Base-by-base conservation (phyloP, 2,329 filamentous ascomycete species). In the Xylariaceae sp. region DNA sequence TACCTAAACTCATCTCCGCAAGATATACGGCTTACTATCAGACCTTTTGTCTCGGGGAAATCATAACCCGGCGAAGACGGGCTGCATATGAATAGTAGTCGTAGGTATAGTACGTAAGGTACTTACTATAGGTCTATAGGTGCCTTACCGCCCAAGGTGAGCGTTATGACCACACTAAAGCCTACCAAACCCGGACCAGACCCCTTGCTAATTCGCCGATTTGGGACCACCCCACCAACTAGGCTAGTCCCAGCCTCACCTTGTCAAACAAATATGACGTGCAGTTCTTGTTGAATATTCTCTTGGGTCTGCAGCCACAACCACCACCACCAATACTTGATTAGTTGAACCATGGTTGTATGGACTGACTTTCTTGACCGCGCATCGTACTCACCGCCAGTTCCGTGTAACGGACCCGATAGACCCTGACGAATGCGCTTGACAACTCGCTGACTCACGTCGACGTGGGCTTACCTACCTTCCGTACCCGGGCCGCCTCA, bases 391-490 rank as follows among this genome's bases (percentile, higher is more conserved):
- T 53, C 47, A 61, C 57, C 53, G 57, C 53, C 43, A 55, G 44
- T 57, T 56, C 51, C 30, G 7, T 30, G 32, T 16, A 39, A 29
- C 42, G 45, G 58, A 45, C 41, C 42, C 21, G 10, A 40, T 15
- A 20, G 16, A 16, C 20, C 39, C 8, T 41, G 16, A 16, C 53
- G 57, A 49, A 62, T 60, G 57, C n/a, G 33, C 29, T 18, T 20
- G 9, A 21, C 40, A 41, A 27, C 9, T 32, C 23, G 21, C 42
- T 55, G 52, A 53, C 40, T 48, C 43, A 57, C 47, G 30, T 45
- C 53, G 41, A 45, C 49, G 51, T 49, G 58, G 59, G 59, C 56
- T 53, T 53, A 58, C 54, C 54, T 61, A 49, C 55, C 39, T 18
- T n/a, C 27, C 33, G 10, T 20, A 16, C 13, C 18, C 37, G 24